A percentile compares a stretch with the other conserved stretches of the same genome.
Evolutionary conservation across 2,329 filamentous ascomycete species (phyloP).

Genomic region (Monosporascus cannonballus): DNA sequence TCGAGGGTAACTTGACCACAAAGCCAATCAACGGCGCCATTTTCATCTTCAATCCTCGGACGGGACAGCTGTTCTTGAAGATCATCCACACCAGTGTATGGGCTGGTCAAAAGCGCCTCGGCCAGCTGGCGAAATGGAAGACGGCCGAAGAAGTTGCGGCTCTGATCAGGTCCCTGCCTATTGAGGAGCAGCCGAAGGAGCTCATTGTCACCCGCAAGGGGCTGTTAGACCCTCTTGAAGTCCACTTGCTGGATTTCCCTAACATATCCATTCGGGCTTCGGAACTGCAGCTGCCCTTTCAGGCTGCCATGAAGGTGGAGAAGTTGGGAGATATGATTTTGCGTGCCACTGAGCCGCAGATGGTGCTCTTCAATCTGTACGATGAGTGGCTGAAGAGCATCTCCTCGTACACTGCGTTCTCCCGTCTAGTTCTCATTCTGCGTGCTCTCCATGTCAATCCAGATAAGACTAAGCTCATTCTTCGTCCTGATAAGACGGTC

Average conservation of each 20-base stretch:
- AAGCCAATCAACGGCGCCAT: slow-evolving; percentile 99
- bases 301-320: slow-evolving; percentile 99
- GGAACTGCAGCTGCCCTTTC: slow-evolving; percentile 94
- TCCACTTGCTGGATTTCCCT: slow-evolving; percentile 95
- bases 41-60: slow-evolving; percentile 99
- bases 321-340: slow-evolving; percentile 99
- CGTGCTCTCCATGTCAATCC: slow-evolving; percentile 95
- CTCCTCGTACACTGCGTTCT: slow-evolving; percentile 97
- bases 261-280: slow-evolving; percentile 98
- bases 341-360: slow-evolving; percentile 96
- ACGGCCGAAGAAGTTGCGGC: slow-evolving; percentile 99
- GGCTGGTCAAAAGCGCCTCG: slow-evolving; percentile 98
- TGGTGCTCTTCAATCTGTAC: slow-evolving; percentile 98
- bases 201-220: slow-evolving; percentile 97
- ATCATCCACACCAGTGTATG: slow-evolving; percentile 99
- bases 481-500: slow-evolving; percentile 94
- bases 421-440: slow-evolving; percentile 85
- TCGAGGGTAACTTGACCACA: slow-evolving; percentile 96
- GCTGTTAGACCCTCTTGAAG: slow-evolving; percentile 91
- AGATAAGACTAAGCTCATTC: slow-evolving; percentile 93
- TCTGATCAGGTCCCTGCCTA: slow-evolving; percentile 87
- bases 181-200: slow-evolving; percentile 98
- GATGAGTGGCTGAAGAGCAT: slow-evolving; percentile 99
- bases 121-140: slow-evolving; percentile 98
- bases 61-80: slow-evolving; percentile 95